Base-by-base conservation (phyloP, 2,329 filamentous ascomycete genomes). In the Colletotrichum australisinense region DNA sequence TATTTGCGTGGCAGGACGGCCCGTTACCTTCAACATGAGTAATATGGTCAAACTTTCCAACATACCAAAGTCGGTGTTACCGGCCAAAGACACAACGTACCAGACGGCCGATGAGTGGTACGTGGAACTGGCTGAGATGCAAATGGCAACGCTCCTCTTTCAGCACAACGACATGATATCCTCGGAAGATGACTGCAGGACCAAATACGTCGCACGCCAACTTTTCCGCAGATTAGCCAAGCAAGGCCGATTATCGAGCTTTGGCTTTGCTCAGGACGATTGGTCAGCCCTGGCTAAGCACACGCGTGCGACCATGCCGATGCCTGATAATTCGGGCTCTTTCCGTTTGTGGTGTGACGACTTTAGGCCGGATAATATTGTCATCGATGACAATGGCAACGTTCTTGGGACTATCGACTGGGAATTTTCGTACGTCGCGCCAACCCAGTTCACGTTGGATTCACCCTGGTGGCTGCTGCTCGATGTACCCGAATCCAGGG, bases 11-110 rank as follows among this genome's bases (percentile, higher is more conserved):
- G 73, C 57, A 8, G 75, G 76, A 30, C 77, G 83, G n/a, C 84
- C 84, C 2, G 68, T 87, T 3, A 84, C 82, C 2, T 78, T 81
- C 1, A 84, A 84, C 67, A 86, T 87, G 83, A 86, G 81, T 65
- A 80, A 84, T 22, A 78, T 84, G 69, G 53, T 82, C 46, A 76
- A 71, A 4, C 64, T 79, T 1, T 69, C 76, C n/a, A 79, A 79
- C 14, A 77, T 81, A 49, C 78, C 79, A 2, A 38, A 12, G 2
- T 46, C 38, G 0, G 60, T 79, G 2, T 64, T 81, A 3, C 78
- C 79, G 1, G 19, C 76, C 3, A 53, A 78, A 57, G 32, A 26
- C 26, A 75, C 69, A 6, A 80, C 76, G 0, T 81, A 78, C 19
- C 4, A 32, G 4, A 78, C 69, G 28, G 78, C 82, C 1, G 80